Base-by-base conservation (phyloP, 1,284 basidiomycete species). In the Polyporus tsugae region DNA sequence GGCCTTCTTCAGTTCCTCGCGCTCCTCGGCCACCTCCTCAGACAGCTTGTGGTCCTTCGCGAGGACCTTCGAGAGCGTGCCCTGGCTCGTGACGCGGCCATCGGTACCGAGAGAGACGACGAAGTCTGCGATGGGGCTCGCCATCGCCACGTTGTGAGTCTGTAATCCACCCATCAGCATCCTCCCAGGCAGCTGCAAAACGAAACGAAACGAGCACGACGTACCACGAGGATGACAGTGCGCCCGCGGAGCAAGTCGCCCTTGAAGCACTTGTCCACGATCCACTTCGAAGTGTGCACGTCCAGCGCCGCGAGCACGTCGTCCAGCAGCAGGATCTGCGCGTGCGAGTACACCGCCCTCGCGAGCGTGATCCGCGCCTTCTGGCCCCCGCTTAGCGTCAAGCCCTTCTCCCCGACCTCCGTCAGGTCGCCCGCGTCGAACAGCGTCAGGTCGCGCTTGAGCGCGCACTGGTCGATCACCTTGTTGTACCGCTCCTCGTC, bases 311-410 rank as follows among this genome's bases (percentile, higher is more conserved):
- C 86, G 17, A 88, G 77, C 7, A 89, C 79, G 74, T 93, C 91
- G 76, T 89, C 87, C 39, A 89, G 81, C 11, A 94, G 82, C n/a
- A 94, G 78, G 60, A 91, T 85, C 13, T 85, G 80, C 0, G 91
- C 87, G 7, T 80, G 79, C 42, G 88, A 88, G 77, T 93, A 93
- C 9, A 93, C 82, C 0, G 91, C 91, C 52, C 92, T 83, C 6
- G 92, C 92, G 0, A 94, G 83, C 0, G 91, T 95, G 53, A 96
- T 82, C 38, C 91, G 82, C 4, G 92, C 92, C 80, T 85, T 93
- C 77, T 93, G 92, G n/a, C 92, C 92, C 38, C 91, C 91, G 75
- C 87, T 90, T 22, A 88, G 76, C 5, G 89, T 89, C 29, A 90
- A 75, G 15, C 89, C 89, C 76, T 87, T 87, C 75, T 90, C 89